These are phyloP conservation scores for Trichoderma guizhouense DNA, from an alignment of 2,329 filamentous ascomycete species.

Conservation along the genomic window DNA sequence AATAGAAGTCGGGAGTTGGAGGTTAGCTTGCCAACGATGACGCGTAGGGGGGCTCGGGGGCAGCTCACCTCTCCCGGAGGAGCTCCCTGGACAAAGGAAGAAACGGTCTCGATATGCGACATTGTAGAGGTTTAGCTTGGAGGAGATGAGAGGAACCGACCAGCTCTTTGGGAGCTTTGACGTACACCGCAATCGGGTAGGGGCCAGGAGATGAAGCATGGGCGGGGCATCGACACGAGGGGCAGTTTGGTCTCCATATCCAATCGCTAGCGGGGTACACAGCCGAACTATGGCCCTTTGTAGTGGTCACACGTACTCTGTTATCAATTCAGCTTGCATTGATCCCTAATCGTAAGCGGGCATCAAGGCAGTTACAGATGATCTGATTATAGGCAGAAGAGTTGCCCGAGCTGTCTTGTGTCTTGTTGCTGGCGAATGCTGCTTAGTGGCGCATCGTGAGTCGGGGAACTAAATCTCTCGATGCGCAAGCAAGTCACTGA, in stretches of 20 bases:
- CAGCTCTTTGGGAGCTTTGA: conserved; percentile 8
- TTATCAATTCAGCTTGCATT: background rate
- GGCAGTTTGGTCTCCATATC: conserved; percentile 1
- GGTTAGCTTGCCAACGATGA: conserved; percentile 30
- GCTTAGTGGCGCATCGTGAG: background rate
- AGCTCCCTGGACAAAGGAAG: conserved; percentile 88
- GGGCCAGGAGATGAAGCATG: conserved; percentile 7
- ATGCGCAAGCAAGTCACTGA: background rate
- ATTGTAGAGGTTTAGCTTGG: conserved; percentile 22
- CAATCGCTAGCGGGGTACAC: conserved; percentile 10
- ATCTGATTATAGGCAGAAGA: background rate
- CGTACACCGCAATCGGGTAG: conserved; percentile 12
- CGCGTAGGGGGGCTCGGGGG: conserved; percentile 1
- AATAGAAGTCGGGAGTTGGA: background rate
- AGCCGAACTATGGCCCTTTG: background rate
- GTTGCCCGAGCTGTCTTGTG: background rate
- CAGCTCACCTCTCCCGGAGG: conserved; percentile 82
- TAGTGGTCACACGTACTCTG: background rate
- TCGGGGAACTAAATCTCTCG: background rate
- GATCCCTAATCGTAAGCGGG: background rate
- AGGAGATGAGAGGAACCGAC: background rate
- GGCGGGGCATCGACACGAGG: conserved; percentile 15
- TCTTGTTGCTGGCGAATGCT: background rate
- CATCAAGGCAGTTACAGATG: background rate
- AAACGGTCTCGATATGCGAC: conserved; percentile 49